Conservation (phyloP, 2,329 filamentous ascomycete species). For the Diplodia mutila region DNA sequence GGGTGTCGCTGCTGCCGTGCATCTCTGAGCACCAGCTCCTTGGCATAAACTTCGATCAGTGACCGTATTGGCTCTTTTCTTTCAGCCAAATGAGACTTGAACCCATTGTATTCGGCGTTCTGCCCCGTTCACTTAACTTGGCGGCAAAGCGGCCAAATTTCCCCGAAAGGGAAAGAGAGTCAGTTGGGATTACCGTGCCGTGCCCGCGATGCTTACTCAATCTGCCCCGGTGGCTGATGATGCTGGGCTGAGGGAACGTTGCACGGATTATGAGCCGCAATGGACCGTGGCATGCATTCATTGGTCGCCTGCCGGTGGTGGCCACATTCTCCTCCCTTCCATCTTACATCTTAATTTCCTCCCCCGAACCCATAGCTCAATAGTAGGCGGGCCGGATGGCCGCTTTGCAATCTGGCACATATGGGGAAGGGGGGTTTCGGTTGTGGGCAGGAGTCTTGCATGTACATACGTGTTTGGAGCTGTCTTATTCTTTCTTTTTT, state of each 20-base stretch:
- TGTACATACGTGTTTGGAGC: not conserved
- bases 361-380: not conserved
- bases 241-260: not conserved
- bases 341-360: not conserved
- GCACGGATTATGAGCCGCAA: conserved; percentile 17
- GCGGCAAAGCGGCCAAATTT: not conserved
- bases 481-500: not conserved
- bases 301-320: not conserved
- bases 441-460: not conserved
- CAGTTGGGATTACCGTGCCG: not conserved
- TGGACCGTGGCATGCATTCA: conserved; percentile 13
- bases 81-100: not conserved
- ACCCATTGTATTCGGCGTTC: no score
- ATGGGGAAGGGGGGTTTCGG: not conserved
- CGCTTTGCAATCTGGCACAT: not conserved
- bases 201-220: not conserved
- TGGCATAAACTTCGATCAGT: not conserved
- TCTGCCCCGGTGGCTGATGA: not conserved
- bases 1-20: not conserved
- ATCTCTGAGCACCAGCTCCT: not conserved
- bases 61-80: not conserved
- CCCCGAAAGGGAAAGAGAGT: not conserved
- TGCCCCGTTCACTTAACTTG: no score
- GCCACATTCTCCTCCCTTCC: not conserved
- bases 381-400: not conserved